Conservation (phyloP, 75 land plant species). For the Sequoia sempervirens region DNA sequence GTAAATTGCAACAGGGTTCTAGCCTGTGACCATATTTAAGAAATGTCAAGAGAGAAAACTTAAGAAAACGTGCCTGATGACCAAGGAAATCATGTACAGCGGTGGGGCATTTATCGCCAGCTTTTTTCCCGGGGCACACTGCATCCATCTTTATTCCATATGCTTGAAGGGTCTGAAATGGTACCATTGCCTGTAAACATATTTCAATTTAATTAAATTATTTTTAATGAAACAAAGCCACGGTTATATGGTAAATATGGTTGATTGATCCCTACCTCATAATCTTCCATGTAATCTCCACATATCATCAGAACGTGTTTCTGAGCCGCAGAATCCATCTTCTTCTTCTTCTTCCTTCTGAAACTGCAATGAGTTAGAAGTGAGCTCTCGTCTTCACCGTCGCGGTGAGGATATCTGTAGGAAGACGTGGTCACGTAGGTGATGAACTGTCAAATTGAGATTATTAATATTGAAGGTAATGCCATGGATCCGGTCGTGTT, state of each 20-base stretch:
- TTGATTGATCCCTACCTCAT: slow-evolving; percentile 51
- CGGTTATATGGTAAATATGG: neutral
- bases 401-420: no score
- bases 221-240: neutral
- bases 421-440: no score
- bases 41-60: neutral
- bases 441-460: no score
- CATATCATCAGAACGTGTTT: slow-evolving; percentile 66
- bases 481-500: no score
- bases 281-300: slow-evolving; percentile 94
- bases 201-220: neutral
- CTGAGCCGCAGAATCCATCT: slow-evolving; percentile 11
- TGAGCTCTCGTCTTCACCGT: no score
- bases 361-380: neutral
- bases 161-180: slow-evolving; percentile 86
- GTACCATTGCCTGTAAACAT: slow-evolving; percentile 80
- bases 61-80: slow-evolving; percentile 55
- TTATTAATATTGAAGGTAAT: no score
- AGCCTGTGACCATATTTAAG: neutral
- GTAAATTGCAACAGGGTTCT: neutral
- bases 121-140: slow-evolving; percentile 89
- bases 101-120: slow-evolving; percentile 78
- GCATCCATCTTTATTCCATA: slow-evolving; percentile 80
- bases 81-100: slow-evolving; percentile 67
- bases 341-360: neutral